Base-by-base conservation (phyloP, 352 stramenopile genomes). In the Phytophthora litchii region DNA sequence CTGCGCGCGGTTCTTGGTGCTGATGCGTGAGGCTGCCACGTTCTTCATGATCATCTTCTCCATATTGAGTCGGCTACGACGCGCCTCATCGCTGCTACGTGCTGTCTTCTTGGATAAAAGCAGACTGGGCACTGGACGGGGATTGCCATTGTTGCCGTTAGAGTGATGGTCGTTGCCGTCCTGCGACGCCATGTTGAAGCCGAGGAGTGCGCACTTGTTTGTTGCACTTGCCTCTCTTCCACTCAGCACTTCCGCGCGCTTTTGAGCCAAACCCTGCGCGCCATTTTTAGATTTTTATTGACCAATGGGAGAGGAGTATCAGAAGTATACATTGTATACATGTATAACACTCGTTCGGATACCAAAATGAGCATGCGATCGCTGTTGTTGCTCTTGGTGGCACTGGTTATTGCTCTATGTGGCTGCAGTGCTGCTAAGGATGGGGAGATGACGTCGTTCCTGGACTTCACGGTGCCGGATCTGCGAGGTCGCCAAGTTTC, bases 41-140 rank as follows among this genome's bases (percentile, higher is more conserved):
- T 93, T 93, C 54, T 90, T 91, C 65, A 90, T 80, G 63, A 93
- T 88, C 83, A 93, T 93, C 45, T 90, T 90, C 67, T 93, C 83
- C 80, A 91, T 91, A 56, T 89, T 93, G 31, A 91, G 44, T 13
- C 70, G 69, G 64, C 75, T 91, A 42, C 81, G 83, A 0, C 83
- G 80, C 55, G 74, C 12, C 14, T 92, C 70, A 16, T 89, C 74
- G 1, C 66, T 84, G 17, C 20, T 61, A 41, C 64, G 64, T 1
- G 49, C 13, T 34, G 36, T 29, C 50, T 63, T 71, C 43, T 60
- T 69, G 40, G 35, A 37, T 9, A 55, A 21, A 4, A 60, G 41
- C 27, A 49, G 29, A 21, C 31, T 19, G 35, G 46, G 43, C 8
- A 37, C 42, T 3, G 47, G 23, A 23, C 41, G 58, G 35, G 53